A percentile compares a stretch with the other conserved stretches of the same genome.
These are phyloP conservation scores for Polytrichum formosum DNA, from an alignment of 225 moss, liverwort and hornwort genomes.

Conservation along the genomic window DNA sequence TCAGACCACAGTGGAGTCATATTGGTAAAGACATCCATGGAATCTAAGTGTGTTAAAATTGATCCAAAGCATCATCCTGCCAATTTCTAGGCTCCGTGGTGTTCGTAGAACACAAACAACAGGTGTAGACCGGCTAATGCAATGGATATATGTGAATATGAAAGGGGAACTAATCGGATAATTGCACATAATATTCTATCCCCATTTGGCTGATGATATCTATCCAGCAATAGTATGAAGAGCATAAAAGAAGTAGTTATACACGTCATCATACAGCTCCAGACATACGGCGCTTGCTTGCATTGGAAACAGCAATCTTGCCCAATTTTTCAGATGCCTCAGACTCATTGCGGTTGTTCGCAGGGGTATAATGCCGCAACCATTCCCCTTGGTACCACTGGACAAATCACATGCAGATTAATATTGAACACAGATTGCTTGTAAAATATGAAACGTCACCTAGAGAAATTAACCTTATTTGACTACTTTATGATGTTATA, in stretches of 20 bases:
- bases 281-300: constrained; percentile 63
- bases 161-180: too few relatives aligned
- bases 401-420: constrained; percentile 10
- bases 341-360: constrained; percentile 24
- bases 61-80: too few relatives aligned
- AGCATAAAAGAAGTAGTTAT: background rate
- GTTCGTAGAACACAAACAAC: too few relatives aligned
- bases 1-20: too few relatives aligned
- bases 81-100: too few relatives aligned
- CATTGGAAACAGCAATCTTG: constrained; percentile 64
- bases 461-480: background rate
- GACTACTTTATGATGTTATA: background rate
- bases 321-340: constrained; percentile 48
- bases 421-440: background rate
- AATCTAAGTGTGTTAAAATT: too few relatives aligned
- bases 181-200: too few relatives aligned
- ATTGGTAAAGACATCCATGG: too few relatives aligned
- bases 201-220: too few relatives aligned
- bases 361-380: constrained; percentile 51
- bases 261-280: constrained; percentile 26
- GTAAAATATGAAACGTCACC: background rate
- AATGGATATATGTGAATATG: too few relatives aligned
- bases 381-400: constrained; percentile 83
- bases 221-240: background rate
- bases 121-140: too few relatives aligned